A percentile compares a stretch with the other conserved stretches of the same genome.
Evolutionary conservation across 2,329 filamentous ascomycete species (phyloP).

Genomic region (Aschersonia sp.): DNA sequence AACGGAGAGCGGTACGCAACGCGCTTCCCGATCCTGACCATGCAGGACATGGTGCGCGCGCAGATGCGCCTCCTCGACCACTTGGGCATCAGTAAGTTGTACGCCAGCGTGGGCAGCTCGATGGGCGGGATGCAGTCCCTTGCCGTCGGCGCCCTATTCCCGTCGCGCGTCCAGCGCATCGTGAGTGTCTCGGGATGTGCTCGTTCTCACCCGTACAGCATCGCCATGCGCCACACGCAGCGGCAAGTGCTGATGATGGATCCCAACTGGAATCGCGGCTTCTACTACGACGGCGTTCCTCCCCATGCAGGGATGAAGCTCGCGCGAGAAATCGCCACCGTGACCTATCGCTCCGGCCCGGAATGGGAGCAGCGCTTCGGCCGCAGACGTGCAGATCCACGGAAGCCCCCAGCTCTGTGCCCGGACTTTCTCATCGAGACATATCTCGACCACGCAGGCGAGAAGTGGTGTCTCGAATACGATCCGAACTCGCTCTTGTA

Average conservation of each 20-base stretch:
- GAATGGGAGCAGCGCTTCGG: constrained; percentile 97
- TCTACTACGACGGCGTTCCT: constrained; percentile 79
- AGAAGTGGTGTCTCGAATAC: constrained; percentile 96
- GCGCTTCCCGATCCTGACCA: constrained; percentile 84
- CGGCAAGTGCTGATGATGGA: constrained; percentile 99
- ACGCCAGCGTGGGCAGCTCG: constrained; percentile 86
- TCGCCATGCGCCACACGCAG: constrained; percentile 96
- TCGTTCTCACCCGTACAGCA: constrained; percentile 89
- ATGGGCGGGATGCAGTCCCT: constrained; percentile 99
- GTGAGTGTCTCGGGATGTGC: constrained; percentile 90
- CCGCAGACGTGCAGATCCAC: constrained; percentile 68
- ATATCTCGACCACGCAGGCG: constrained; percentile 91
- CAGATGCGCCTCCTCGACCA: constrained; percentile 80
- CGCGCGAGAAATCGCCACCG: constrained; percentile 89
- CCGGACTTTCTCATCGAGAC: constrained; percentile 97
- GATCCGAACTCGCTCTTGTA: constrained; percentile 93
- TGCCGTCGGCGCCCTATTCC: constrained; percentile 71
- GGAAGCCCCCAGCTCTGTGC: constrained; percentile 81
- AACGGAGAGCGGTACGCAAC: constrained; percentile 85
- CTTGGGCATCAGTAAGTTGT: constrained; percentile 62
- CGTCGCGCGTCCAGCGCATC: constrained; percentile 65
- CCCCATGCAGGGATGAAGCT: constrained; percentile 97
- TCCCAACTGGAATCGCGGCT: constrained; percentile 88
- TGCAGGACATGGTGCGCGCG: constrained; percentile 94
- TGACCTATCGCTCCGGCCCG: constrained; percentile 89